Base-by-base conservation (phyloP, 805 yeast species). In the Kodamaea restingae region DNA sequence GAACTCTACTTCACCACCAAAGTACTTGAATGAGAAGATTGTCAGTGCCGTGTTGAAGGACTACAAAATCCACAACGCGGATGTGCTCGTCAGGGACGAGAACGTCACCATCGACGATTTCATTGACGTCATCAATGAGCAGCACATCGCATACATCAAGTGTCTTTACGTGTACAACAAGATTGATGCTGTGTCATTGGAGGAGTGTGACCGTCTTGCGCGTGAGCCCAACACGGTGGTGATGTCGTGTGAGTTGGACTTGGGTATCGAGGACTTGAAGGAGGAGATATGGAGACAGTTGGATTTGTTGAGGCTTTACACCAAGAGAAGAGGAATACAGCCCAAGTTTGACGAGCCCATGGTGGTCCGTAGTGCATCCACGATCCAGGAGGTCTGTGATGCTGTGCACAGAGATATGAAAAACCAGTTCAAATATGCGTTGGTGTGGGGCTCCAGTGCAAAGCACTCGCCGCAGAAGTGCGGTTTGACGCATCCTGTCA, bases 401-500 rank as follows among this genome's bases (percentile, higher is more conserved):
- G 75, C 93, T 9, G 83, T 91, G 46, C 98, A 91, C 59, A 76
- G 95, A 50, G 96, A 90, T 53, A 84, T 91, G 72, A 90, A 88
- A 55, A 81, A 84, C 47, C 87, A 84, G 54, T 91, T 93, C 71
- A 87, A 88, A 59, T 88, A 90, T 58, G 98, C 98, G 0, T 64
- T 88, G 54, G 96, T 91, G 4, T 91, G 98, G 97, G 98, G 98
- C 0, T 80, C 90, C 1, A 82, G 95, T 34, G 84, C 97, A 5
- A 93, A 93, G 59, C 95, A 88, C 57, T 86, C 91, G 25, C 98
- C 98, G 3, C 98, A 91, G 56, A 91, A 91, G 57, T 91, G 98
- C 70, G 98, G 98, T 0, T 68, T 91, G 41, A 76, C 58, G 46
- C 98, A 91, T 58, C 67, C 69, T 26, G 82, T 93, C 10, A 79